These are phyloP conservation scores for Microsporum audouinii DNA, from an alignment of 2,329 filamentous ascomycete genomes.

Conservation along the genomic window DNA sequence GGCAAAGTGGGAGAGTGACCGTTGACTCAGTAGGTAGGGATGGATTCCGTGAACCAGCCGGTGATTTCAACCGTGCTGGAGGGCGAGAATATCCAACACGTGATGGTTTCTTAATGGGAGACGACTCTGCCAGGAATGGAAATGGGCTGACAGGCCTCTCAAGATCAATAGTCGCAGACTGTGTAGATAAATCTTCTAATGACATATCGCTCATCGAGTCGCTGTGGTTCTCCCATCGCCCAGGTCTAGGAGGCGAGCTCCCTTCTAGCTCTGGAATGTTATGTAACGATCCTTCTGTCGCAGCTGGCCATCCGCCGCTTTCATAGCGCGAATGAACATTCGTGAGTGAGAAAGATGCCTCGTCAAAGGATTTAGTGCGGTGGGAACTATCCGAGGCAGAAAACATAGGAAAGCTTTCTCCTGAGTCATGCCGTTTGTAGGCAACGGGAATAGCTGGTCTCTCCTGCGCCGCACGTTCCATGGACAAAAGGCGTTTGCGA, in stretches of 20 bases:
- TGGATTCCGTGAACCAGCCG: neutral
- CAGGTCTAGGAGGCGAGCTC: constrained; percentile 12
- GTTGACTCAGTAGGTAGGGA: neutral
- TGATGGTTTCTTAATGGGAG: constrained; percentile 4
- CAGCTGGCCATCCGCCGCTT: constrained; percentile 18
- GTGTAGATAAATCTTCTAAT: constrained; percentile 19
- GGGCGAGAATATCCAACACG: constrained; percentile 1
- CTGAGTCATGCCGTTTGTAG: constrained; percentile 45
- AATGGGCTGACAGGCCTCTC: constrained; percentile 34
- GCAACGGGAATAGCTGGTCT: constrained; percentile 23
- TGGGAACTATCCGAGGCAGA: constrained; percentile 50
- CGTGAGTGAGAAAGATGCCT: constrained; percentile 37
- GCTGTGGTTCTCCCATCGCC: constrained; percentile 8
- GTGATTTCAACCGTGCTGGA: neutral
- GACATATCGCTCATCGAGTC: constrained; percentile 14
- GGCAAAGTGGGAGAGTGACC: constrained; percentile 24
- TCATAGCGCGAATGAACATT: constrained; percentile 17
- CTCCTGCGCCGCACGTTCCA: constrained; percentile 32
- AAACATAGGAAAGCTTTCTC: constrained; percentile 54
- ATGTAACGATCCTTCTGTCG: constrained; percentile 13
- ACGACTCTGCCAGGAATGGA: constrained; percentile 27
- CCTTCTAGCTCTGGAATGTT: constrained; percentile 14
- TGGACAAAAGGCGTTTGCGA: constrained; percentile 40
- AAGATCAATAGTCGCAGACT: constrained; percentile 28
- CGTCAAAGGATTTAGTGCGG: constrained; percentile 38